Evolutionary conservation across 1,284 basidiomycete genomes (phyloP), one percentile per base, ranked within the genome.

Genomic region (Irpex lacteus): DNA sequence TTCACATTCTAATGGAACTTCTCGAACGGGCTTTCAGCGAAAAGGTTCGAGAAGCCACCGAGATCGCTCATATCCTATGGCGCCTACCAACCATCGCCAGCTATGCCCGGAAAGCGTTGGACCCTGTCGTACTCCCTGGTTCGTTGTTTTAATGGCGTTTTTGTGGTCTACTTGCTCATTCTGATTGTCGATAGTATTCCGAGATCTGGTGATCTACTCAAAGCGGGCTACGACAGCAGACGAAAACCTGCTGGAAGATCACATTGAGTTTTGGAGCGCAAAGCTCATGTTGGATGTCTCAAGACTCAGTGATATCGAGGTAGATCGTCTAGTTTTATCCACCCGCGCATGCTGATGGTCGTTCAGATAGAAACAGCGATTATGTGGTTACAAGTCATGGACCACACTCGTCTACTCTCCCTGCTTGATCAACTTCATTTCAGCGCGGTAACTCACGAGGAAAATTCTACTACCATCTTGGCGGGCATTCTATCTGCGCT

Each of bases 111-210:
- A 61, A 15, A 38, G 58, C 72, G 54, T 59, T 78, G 7, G 40
- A 63, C 1, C 60, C 61, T 3, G 40, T 69, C 1, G 63, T 77
- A 2, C 66, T 72, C 15, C 67, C 79, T 73, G 79, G 83, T 82
- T 62, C n/a, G 59, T 60, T 32, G 38, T 32, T 37, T 15, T 44
- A 44, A 15, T 15, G 15, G 40, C 5, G 19, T n/a, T 40, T 15
- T n/a, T 26, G 19, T 38, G 26, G 26, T 11, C 37, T 40, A 13
- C 38, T 59, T 36, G 7, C 34, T 8, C 9, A n/a, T 38, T n/a
- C 21, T 44, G n/a, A 44, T n/a, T 8, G 13, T 11, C 11, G 38
- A n/a, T 44, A 59, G 58, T 36, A 9, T 59, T 59, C 58, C 7
- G 13, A 13, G 15, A 44, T 11, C n/a, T 59, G 38, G 15, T 59